Conservation (phyloP, 2,329 filamentous ascomycete genomes). For the Xylariales sp. region DNA sequence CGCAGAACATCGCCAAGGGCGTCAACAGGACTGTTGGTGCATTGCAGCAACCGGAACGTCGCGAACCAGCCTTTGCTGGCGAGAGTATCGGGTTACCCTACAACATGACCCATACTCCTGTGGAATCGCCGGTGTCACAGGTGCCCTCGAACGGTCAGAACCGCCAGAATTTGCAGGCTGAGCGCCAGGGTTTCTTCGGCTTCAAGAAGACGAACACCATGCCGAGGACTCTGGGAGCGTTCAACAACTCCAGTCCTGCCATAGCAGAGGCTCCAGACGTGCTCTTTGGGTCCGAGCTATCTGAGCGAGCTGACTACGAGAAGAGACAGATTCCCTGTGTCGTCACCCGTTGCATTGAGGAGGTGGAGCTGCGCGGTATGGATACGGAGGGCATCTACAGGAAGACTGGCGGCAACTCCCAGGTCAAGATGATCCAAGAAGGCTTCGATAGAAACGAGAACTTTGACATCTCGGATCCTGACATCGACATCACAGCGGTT, state of each 20-base stretch:
- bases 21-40: slow-evolving; percentile 87
- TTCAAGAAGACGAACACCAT: slow-evolving; percentile 47
- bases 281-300: slow-evolving; percentile 86
- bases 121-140: slow-evolving; percentile 40
- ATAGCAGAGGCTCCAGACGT: slow-evolving; percentile 49
- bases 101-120: slow-evolving; percentile 57
- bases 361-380: slow-evolving; percentile 95
- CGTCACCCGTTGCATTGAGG: slow-evolving; percentile 89
- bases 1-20: slow-evolving; percentile 90
- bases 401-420: slow-evolving; percentile 89
- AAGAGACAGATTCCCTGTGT: slow-evolving; percentile 85
- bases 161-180: slow-evolving; percentile 22
- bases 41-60: slow-evolving; percentile 55
- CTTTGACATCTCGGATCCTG: slow-evolving; percentile 88
- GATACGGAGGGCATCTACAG: slow-evolving; percentile 96
- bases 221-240: slow-evolving; percentile 46
- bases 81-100: slow-evolving; percentile 68
- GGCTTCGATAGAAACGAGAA: slow-evolving; percentile 84
- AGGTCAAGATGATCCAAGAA: slow-evolving; percentile 84
- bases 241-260: slow-evolving; percentile 33
- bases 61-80: slow-evolving; percentile 48
- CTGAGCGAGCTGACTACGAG: slow-evolving; percentile 81
- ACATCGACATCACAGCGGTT: slow-evolving; percentile 91
- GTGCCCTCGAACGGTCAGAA: slow-evolving; percentile 26
- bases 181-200: slow-evolving; percentile 63